Percentiles rank a stretch among this genome's conserved stretches.
phyloP scores from a whole-genome alignment of 305 asterid genomes.

The Fraxinus xanthoxyloides region DNA sequence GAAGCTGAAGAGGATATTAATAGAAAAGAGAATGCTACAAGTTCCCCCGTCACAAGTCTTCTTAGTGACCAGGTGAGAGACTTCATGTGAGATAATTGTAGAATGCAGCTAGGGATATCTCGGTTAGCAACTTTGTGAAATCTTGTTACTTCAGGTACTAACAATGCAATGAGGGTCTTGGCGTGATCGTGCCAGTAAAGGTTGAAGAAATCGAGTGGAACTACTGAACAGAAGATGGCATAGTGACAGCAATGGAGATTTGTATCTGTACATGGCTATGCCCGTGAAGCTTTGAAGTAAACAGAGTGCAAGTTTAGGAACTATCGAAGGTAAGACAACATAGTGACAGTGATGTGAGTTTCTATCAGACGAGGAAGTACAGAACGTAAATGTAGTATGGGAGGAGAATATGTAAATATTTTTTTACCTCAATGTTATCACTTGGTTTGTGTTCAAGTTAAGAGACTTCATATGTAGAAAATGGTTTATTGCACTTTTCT shows the following conservation, averaged over 20 bases:
- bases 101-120: background rate
- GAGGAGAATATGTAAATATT: background rate
- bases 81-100: background rate
- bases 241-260: background rate
- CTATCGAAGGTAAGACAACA: background rate
- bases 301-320: background rate
- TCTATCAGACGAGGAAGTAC: background rate
- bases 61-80: constrained; percentile 66
- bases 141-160: constrained; percentile 39
- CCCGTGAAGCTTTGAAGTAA: background rate
- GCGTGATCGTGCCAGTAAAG: constrained; percentile 66
- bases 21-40: constrained; percentile 27
- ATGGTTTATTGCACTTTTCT: background rate
- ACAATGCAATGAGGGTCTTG: constrained; percentile 65
- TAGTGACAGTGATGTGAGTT: background rate
- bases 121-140: background rate
- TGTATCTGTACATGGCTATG: background rate
- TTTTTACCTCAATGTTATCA: background rate
- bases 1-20: constrained; percentile 32
- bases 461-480: background rate
- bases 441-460: background rate
- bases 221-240: background rate
- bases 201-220: background rate
- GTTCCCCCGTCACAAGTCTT: constrained; percentile 40
- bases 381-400: background rate